Base-by-base conservation (phyloP, 768 basidiomycete genomes). In the Macrocybe gigantea region DNA sequence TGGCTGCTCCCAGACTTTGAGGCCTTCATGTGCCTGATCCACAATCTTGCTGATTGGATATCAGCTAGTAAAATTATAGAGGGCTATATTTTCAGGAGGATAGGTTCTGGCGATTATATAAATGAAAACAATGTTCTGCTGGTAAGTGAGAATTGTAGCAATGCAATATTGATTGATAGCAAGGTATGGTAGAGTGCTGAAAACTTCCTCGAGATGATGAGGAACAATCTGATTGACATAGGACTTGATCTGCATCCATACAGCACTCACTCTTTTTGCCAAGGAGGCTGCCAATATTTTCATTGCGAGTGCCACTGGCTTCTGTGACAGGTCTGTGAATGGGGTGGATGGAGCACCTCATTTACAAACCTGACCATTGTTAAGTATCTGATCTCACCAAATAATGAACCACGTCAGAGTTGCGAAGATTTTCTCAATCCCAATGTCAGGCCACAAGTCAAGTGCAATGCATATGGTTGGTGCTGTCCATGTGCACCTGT, bases 331-430 rank as follows among this genome's bases (percentile, higher is more conserved):
- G 69, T 76, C 15, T 76, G 73, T 46, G 65, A 68, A n/a, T 75
- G 73, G 71, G 73, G 69, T 35, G 74, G 73, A 3, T 75, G 73
- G 73, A 67, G 64, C 44, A 64, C 56, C 4, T 65, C 73, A 34
- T 69, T 69, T 45, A 64, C 64, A 5, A 61, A 61, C 43, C 39
- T 67, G 48, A 73, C 68, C 0, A 71, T 75, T 39, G 67, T 74
- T 38, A 68, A 68, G 48, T 72, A 74, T 49, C 53, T 73, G 7
- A 64, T 72, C 13, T 69, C 67, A 5, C 68, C 63, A 63, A 71
- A 67, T 41, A 68, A 74, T 51, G 58, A 67, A n/a, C 64, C 66
- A 0, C 54, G 48, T 1, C 55, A 63, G 10, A 47, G 35, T 7
- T 60, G 65, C 1, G 64, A 69, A 46, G 64, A 73, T 30, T 73